Evolutionary conservation across 257 asterid genomes (phyloP).

Genomic region (Henckelia pumila): DNA sequence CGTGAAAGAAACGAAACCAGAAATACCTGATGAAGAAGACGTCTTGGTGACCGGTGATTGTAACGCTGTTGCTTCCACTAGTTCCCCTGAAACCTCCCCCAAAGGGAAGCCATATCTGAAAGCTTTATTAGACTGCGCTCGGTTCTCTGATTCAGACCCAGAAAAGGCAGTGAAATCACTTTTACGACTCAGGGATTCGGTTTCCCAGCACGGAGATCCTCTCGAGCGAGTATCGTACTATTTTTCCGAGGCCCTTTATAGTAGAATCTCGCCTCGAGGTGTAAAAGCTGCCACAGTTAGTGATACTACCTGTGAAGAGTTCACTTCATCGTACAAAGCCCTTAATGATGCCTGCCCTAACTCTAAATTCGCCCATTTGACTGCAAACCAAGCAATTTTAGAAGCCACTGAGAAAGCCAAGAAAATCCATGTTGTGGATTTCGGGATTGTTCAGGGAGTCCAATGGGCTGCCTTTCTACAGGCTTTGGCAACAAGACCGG

Average conservation of each 20-base stretch:
- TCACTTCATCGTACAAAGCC: slow-evolving; percentile 67
- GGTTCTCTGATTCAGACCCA: slow-evolving; percentile 58
- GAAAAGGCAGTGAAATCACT: slow-evolving; percentile 57
- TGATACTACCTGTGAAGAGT: slow-evolving; percentile 62
- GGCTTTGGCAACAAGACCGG: slow-evolving; percentile 84
- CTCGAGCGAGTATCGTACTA: slow-evolving; percentile 72
- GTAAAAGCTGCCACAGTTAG: slow-evolving; percentile 29
- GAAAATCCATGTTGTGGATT: slow-evolving; percentile 83
- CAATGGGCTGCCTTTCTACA: slow-evolving; percentile 98
- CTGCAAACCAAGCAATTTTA: slow-evolving; percentile 91
- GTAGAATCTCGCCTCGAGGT: slow-evolving; percentile 34
- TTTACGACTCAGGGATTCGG: slow-evolving; percentile 53
- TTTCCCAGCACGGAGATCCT: slow-evolving; percentile 67
- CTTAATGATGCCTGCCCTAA: slow-evolving; percentile 92
- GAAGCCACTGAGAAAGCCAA: slow-evolving; percentile 67
- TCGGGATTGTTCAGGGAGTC: slow-evolving; percentile 89
- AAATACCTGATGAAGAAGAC: slow-evolving; percentile 25
- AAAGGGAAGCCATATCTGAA: slow-evolving; percentile 50
- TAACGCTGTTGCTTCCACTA: slow-evolving; percentile 28
- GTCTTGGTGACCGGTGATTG: slow-evolving; percentile 30
- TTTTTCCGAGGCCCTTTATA: slow-evolving; percentile 71
- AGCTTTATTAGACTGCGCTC: slow-evolving; percentile 63
- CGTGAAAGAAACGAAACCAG: slow-evolving; percentile 23
- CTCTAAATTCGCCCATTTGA: slow-evolving; percentile 84
- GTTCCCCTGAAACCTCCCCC: slow-evolving; percentile 42